These are phyloP conservation scores for Phoenix dactylifera DNA, from an alignment of 176 grass and related monocot genomes.

Conservation along the genomic window DNA sequence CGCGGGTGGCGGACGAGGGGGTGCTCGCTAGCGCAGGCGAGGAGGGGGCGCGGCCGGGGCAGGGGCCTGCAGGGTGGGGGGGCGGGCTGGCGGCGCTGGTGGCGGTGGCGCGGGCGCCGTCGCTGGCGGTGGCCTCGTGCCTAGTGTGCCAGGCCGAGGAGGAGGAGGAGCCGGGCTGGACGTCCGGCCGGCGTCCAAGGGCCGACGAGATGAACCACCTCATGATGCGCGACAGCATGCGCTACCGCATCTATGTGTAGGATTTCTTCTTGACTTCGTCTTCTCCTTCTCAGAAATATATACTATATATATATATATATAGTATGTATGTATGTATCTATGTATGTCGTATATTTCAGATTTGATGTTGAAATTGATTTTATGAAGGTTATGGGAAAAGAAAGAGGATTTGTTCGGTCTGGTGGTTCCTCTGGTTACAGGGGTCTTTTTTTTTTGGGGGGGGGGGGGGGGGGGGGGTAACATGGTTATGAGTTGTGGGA, in stretches of 20 bases:
- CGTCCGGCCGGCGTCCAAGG: conserved; percentile 22
- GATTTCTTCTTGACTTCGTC: not conserved
- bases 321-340: not conserved
- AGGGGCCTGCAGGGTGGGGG: conserved; percentile 14
- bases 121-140: conserved; percentile 12
- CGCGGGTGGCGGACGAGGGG: conserved; percentile 11
- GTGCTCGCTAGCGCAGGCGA: not conserved
- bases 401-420: too few relatives aligned
- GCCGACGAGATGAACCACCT: conserved; percentile 62
- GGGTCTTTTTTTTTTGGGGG: too few relatives aligned
- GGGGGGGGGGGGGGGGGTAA: too few relatives aligned
- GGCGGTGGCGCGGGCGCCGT: conserved; percentile 9
- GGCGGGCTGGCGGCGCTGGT: conserved; percentile 36
- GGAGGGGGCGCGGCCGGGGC: not conserved
- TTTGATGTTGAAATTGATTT: not conserved
- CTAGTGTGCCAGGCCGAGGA: conserved; percentile 19
- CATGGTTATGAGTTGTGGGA: too few relatives aligned
- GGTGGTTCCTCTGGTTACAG: too few relatives aligned
- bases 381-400: not conserved
- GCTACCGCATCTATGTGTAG: conserved; percentile 70
- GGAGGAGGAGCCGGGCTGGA: conserved; percentile 12
- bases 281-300: not conserved
- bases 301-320: not conserved
- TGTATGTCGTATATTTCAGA: conserved; percentile 5
- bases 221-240: conserved; percentile 70